phyloP scores from a whole-genome alignment of 108 stramenopile genomes.

The Ochromonas danica region DNA sequence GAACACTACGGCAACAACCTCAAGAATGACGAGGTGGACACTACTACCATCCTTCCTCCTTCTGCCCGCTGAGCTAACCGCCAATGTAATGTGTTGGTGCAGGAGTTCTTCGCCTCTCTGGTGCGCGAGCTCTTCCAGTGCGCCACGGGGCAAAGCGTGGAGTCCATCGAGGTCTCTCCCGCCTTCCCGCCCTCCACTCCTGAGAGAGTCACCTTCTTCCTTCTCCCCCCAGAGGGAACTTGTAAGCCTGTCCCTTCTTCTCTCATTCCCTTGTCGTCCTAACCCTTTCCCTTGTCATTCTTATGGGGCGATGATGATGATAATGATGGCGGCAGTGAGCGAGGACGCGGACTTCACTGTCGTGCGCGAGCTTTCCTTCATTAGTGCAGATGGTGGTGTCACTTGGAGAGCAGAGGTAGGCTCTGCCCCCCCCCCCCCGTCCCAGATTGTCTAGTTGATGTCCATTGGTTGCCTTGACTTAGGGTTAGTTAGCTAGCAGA shows the following conservation, averaged over 20 bases:
- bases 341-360: too few species aligned
- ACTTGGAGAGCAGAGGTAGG: background rate
- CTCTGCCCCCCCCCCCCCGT: background rate
- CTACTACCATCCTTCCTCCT: too few species aligned
- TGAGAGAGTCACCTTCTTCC: background rate
- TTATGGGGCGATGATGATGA: too few species aligned
- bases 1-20: background rate
- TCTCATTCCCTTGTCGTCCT: too few species aligned
- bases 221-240: background rate
- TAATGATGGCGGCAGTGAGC: too few species aligned
- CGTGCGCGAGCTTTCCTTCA: background rate
- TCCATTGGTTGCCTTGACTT: background rate
- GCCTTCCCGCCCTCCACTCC: too few species aligned
- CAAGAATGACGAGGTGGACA: background rate
- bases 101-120: constrained; percentile 11
- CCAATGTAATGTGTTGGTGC: background rate
- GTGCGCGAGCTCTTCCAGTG: background rate
- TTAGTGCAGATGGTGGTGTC: background rate
- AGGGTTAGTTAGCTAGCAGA: too few species aligned
- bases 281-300: too few species aligned
- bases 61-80: too few species aligned
- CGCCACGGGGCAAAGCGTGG: background rate
- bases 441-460: background rate
- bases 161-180: background rate
- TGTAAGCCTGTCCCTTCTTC: background rate